Percentiles rank a stretch among this genome's conserved stretches.
Conservation (phyloP, 305 asterid species). For the Solanum hybrid region DNA sequence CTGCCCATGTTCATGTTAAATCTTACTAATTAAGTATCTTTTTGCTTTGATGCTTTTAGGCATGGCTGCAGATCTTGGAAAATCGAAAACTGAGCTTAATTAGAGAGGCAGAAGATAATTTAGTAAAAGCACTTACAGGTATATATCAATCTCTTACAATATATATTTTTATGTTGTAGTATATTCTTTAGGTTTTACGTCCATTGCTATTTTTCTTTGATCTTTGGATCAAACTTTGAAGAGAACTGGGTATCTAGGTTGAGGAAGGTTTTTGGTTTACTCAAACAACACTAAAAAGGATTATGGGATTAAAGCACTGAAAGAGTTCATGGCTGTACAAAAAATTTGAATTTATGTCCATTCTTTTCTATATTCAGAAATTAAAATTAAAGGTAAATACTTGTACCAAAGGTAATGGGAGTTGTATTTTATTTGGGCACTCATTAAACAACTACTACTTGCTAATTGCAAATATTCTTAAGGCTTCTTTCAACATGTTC, state of each 20-base stretch:
- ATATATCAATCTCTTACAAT: slow-evolving; percentile 8
- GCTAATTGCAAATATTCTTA: no score
- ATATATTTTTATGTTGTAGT: neutral
- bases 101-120: slow-evolving; percentile 58
- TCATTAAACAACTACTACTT: no score
- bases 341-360: no score
- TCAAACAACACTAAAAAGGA: neutral
- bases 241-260: neutral
- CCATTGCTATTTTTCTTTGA: neutral
- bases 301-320: no score
- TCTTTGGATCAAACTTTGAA: neutral
- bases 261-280: neutral
- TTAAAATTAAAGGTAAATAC: no score
- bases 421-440: no score
- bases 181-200: neutral
- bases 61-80: slow-evolving; percentile 22
- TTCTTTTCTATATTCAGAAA: no score
- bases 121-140: slow-evolving; percentile 79
- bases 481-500: no score
- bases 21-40: neutral
- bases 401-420: no score
- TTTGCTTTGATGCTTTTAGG: neutral
- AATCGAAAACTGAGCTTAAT: slow-evolving; percentile 46
- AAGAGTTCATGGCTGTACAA: no score
- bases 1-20: neutral